Conservation (phyloP, 2,329 filamentous ascomycete species). For the Xylariaceae sp. region DNA sequence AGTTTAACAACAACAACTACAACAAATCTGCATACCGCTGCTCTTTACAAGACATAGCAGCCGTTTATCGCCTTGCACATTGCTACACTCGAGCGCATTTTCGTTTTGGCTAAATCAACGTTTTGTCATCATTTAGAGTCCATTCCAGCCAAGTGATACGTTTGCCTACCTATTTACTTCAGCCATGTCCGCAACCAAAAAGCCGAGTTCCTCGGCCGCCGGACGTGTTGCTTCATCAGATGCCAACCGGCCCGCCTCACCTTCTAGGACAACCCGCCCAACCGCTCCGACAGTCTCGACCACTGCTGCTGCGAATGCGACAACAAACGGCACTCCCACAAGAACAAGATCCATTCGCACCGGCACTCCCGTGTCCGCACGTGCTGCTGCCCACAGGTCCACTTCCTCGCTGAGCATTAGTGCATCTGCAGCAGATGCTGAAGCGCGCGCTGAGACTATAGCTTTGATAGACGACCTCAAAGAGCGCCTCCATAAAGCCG, state of each 20-base stretch:
- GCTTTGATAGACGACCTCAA: conserved; percentile 80
- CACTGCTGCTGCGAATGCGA: conserved; percentile 29
- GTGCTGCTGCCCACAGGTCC: conserved; percentile 63
- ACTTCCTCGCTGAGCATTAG: conserved; percentile 42
- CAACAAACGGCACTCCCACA: conserved; percentile 37
- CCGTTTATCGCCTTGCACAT: too few species aligned
- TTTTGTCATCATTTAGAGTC: too few species aligned
- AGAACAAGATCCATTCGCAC: conserved; percentile 63
- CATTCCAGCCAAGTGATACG: too few species aligned
- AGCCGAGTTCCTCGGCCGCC: conserved; percentile 46
- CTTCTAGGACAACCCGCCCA: conserved; percentile 41
- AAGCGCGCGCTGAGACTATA: conserved; percentile 73
- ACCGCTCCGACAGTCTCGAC: conserved; percentile 47
- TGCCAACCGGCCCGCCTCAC: conserved; percentile 39
- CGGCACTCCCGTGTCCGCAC: conserved; percentile 66
- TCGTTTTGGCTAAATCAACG: too few species aligned
- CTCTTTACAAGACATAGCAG: too few species aligned
- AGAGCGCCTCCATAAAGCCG: conserved; percentile 75
- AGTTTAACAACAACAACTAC: too few species aligned
- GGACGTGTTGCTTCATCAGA: conserved; percentile 40
- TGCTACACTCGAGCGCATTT: too few species aligned
- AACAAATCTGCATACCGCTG: too few species aligned
- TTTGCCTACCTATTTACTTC: too few species aligned
- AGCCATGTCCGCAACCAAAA: conserved; percentile 53
- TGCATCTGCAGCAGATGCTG: conserved; percentile 58